Conservation (phyloP, 768 basidiomycete genomes). For the Udeniomyces megalosporus region DNA sequence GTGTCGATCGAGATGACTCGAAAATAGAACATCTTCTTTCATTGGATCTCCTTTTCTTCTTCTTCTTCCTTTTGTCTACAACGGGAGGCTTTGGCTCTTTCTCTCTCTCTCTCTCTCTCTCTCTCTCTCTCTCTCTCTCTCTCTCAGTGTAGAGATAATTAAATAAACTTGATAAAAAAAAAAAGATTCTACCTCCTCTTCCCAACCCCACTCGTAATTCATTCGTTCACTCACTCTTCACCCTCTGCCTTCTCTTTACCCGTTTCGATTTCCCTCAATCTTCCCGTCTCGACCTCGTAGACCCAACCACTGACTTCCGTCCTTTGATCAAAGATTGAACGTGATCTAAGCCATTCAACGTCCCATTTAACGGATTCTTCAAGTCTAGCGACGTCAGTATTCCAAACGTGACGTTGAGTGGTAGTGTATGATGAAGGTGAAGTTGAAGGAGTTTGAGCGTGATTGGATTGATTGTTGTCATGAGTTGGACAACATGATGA, state of each 20-base stretch:
- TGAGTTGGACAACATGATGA: too few relatives aligned
- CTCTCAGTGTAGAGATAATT: neutral
- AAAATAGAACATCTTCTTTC: too few relatives aligned
- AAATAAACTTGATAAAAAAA: neutral
- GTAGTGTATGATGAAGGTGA: neutral
- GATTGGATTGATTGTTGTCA: too few relatives aligned
- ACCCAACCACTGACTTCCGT: constrained; percentile 11
- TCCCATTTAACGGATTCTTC: constrained; percentile 13
- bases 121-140: neutral
- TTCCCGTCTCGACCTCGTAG: constrained; percentile 11
- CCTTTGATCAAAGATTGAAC: constrained; percentile 12
- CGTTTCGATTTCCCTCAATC: constrained; percentile 12
- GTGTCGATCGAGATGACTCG: too few relatives aligned
- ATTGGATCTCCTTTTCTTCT: too few relatives aligned
- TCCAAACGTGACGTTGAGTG: neutral
- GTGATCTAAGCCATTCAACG: constrained; percentile 13
- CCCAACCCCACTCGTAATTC: constrained; percentile 5
- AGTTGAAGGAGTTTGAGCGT: too few relatives aligned
- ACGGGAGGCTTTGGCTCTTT: neutral
- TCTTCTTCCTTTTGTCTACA: neutral
- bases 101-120: neutral
- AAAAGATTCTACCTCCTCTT: neutral
- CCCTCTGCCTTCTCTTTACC: neutral
- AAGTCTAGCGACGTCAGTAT: constrained; percentile 3
- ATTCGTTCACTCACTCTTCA: neutral